Percentiles rank a stretch among this genome's conserved stretches.
Conservation (phyloP, 2,329 filamentous ascomycete genomes). For the Cladophialophora carrionii region DNA sequence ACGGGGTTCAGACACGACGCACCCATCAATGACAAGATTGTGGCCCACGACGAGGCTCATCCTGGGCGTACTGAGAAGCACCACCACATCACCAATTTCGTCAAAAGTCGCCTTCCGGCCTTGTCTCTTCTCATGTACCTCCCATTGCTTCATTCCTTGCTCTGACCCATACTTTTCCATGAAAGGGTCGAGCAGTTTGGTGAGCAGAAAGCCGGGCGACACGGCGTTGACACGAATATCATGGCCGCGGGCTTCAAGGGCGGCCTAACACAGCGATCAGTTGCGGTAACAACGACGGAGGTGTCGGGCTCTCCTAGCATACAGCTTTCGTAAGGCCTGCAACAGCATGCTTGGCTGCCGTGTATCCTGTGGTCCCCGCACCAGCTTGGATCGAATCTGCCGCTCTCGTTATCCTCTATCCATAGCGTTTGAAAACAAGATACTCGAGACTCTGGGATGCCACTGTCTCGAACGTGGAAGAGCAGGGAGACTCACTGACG, state of each 20-base stretch:
- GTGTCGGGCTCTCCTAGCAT: background rate
- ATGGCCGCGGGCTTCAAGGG: slow-evolving; percentile 26
- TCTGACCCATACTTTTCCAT: slow-evolving; percentile 18
- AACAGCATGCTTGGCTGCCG: slow-evolving; percentile 34
- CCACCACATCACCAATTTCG: slow-evolving; percentile 34
- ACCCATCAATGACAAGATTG: slow-evolving; percentile 35
- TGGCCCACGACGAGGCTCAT: slow-evolving; percentile 35
- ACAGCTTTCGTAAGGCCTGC: slow-evolving; percentile 33
- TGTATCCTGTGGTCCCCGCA: slow-evolving; percentile 30
- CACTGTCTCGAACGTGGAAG: background rate
- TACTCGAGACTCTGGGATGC: background rate
- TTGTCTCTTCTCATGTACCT: slow-evolving; percentile 28
- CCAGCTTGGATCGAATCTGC: slow-evolving; percentile 32
- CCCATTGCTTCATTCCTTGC: slow-evolving; percentile 22
- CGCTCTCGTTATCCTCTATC: background rate
- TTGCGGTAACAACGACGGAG: background rate
- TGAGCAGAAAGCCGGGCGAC: slow-evolving; percentile 31
- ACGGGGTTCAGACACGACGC: background rate
- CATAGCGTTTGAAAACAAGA: background rate
- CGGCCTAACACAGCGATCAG: slow-evolving; percentile 13
- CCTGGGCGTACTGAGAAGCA: slow-evolving; percentile 27
- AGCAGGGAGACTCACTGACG: slow-evolving; percentile 19
- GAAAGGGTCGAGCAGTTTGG: slow-evolving; percentile 31
- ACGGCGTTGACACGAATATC: slow-evolving; percentile 23
- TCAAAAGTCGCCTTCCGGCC: slow-evolving; percentile 31